Percentiles rank a stretch among this genome's conserved stretches.
phyloP scores from a whole-genome alignment of 2,329 filamentous ascomycete genomes.

The Colletotrichum sp. region DNA sequence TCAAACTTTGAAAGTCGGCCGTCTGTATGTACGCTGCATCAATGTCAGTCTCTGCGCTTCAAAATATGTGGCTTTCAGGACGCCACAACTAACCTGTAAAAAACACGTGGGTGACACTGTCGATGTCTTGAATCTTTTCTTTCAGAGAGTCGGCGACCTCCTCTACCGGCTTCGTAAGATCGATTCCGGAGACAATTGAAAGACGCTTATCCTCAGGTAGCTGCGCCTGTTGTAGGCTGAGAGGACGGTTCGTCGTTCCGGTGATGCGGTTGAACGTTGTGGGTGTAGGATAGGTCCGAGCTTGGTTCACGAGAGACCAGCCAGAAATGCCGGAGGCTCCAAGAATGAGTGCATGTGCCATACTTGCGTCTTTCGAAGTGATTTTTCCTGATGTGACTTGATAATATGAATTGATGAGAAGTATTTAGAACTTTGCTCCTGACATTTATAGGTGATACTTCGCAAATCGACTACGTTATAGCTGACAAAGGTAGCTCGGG shows the following conservation, averaged over 20 bases:
- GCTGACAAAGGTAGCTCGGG: neutral
- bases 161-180: conserved; percentile 11
- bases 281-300: conserved; percentile 6
- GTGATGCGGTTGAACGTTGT: conserved; percentile 21
- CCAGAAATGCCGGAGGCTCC: conserved; percentile 24
- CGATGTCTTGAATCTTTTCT: conserved; percentile 6
- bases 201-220: conserved; percentile 12
- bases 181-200: conserved; percentile 10
- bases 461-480: neutral
- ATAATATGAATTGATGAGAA: neutral
- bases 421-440: neutral
- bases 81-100: conserved; percentile 9
- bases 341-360: conserved; percentile 24
- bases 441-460: neutral
- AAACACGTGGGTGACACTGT: conserved; percentile 22
- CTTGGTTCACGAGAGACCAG: conserved; percentile 23
- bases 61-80: neutral
- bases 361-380: neutral
- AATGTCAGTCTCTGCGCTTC: neutral
- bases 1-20: neutral
- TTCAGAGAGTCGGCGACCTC: conserved; percentile 1
- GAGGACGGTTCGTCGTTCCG: conserved; percentile 21
- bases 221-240: neutral
- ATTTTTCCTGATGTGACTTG: neutral
- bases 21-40: conserved; percentile 15